Evolutionary conservation across 805 yeast species (phyloP), one percentile per base, ranked within the genome.

Genomic region (Schwanniomyces pseudopolymorphus): DNA sequence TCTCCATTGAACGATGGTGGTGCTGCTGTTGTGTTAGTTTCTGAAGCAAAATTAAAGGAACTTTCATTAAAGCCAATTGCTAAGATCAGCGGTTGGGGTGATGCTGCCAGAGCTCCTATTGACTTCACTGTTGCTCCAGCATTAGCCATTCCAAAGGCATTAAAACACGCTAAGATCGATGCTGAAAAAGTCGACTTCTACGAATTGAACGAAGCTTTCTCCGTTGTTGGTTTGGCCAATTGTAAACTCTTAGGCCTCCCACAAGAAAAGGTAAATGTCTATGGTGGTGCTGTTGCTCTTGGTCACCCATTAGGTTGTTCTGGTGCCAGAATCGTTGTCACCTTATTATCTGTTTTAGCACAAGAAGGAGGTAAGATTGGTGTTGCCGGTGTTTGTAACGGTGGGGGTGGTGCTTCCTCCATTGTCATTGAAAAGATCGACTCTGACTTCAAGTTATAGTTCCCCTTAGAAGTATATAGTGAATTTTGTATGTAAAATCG

Each of bases 391-490:
- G 85, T 94, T 64, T 94, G 99, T 80, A 94, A 94, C 70, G 99
- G 99, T 77, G 99, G 99, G 62, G 99, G 99, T 67, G 99, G 99
- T 66, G 98, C 97, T 42, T 86, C 96, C 46, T 85, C 98, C 21
- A 76, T 94, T 60, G 89, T 94, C 51, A 80, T 94, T 59, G 96
- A 91, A 75, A 82, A 76, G 59, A 61, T 82, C 38, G 72, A 64
- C 35, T 54, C 54, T 40, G 71, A 66, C 44, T 57, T 63, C 43
- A 70, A 71, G 58, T 69, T 72, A 59, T 72, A 61, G 47, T 42
- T 36, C 21, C 25, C 25, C 31, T 10, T 42, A 38, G 20, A 13
- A 31, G 25, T 39, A 39, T 33, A 28, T 44, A 31, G 21, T 24
- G 27, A 24, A 11, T 19, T 40, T 13, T 42, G 14, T 26, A 14